Conservation (phyloP, 352 stramenopile genomes). For the Pythium coloratum region DNA sequence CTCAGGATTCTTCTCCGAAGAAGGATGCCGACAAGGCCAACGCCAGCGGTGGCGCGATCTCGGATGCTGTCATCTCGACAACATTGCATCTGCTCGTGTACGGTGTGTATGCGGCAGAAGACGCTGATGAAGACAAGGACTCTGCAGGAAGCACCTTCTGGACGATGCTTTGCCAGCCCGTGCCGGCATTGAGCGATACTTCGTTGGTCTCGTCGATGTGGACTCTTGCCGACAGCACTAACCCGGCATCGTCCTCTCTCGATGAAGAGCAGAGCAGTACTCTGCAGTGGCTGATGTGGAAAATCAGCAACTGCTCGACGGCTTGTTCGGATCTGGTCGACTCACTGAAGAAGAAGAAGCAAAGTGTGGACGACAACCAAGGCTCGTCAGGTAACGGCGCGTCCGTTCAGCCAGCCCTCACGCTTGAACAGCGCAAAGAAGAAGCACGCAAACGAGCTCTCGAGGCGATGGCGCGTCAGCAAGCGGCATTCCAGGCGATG, state of each 20-base stretch:
- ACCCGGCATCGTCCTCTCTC: slow-evolving; percentile 33
- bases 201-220: slow-evolving; percentile 61
- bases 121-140: slow-evolving; percentile 11
- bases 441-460: slow-evolving; percentile 77
- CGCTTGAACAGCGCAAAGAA: slow-evolving; percentile 75
- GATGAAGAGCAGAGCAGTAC: slow-evolving; percentile 77
- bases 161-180: slow-evolving; percentile 41
- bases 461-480: slow-evolving; percentile 77
- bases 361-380: slow-evolving; percentile 27
- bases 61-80: slow-evolving; percentile 83
- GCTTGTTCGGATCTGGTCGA: slow-evolving; percentile 32
- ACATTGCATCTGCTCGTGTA: slow-evolving; percentile 80
- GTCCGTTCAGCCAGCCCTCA: slow-evolving; percentile 16
- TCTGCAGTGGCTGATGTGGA: slow-evolving; percentile 75
- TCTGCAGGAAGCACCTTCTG: slow-evolving; percentile 44
- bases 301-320: slow-evolving; percentile 47
- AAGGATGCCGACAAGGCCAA: not conserved
- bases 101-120: slow-evolving; percentile 61
- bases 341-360: slow-evolving; percentile 29
- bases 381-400: not conserved
- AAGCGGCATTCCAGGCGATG: slow-evolving; percentile 85
- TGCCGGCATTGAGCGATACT: slow-evolving; percentile 32
- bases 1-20: slow-evolving; percentile 21
- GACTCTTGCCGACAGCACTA: slow-evolving; percentile 44
- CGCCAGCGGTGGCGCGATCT: slow-evolving; percentile 38